Base-by-base conservation (phyloP, 441 rosid species). In the Syzygium malaccense region DNA sequence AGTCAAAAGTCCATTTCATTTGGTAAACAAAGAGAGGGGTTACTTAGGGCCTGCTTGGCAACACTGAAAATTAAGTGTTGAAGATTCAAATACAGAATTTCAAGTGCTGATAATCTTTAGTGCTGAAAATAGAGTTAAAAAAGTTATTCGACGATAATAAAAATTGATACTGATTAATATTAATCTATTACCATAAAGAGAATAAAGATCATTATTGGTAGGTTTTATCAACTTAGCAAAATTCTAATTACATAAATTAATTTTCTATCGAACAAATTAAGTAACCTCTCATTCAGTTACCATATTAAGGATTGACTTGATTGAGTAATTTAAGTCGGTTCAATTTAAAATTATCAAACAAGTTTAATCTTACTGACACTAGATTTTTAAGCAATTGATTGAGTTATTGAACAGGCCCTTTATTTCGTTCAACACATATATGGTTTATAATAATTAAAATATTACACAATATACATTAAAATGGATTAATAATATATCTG, bases 401-500 rank as follows among this genome's bases (percentile, higher is more conserved):
- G 15, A 58, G 17, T 55, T 17, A 55, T 55, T 7, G 28, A 3
- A 62, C 17, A 14, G 8, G 68, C 0, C 1, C 0, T 14, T 14
- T 62, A 14, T 6, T 62, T 62, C n/a, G 9, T 0, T 62, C 9
- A 28, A n/a, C 68, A 14, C 0, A 6, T 28, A n/a, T 6, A 62
- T 28, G 15, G 14, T 62, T 3, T n/a, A n/a, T 3, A 32, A 17
- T 28, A 62, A n/a, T n/a, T n/a, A 28, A 28, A 62, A 62, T n/a
- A 17, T n/a, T 62, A 7, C 55, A 14, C 15, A 5, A 54, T 14
- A 60, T 13, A 60, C 28, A n/a, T 62, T 6, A 62, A n/a, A 62
- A n/a, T 0, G 0, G 9, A 62, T 0, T n/a, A 14, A 62, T 62
- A 62, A n/a, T 28, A n/a, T 62, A 45, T 62, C 0, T 0, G 0